Evolutionary conservation across 306 rosid genomes (phyloP).

Genomic region (Morella rubra): DNA sequence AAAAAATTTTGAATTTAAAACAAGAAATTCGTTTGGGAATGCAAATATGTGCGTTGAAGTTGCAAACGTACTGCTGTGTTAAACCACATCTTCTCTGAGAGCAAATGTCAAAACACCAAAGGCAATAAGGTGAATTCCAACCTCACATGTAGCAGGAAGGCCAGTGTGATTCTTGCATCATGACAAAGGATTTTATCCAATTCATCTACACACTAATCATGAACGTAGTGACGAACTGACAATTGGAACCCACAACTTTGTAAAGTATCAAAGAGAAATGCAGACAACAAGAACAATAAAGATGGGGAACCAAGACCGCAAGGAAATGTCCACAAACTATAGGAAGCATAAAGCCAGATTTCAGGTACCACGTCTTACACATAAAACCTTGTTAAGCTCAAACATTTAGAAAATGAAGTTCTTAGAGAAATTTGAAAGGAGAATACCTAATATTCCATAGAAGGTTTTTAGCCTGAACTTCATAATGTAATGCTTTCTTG

Average conservation of each 20-base stretch:
- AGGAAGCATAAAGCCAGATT: neutral
- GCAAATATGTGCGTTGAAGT: neutral
- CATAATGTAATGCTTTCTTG: neutral
- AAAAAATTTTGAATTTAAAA: neutral
- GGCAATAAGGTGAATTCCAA: neutral
- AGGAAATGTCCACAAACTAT: neutral
- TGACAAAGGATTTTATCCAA: neutral
- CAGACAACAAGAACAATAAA: neutral
- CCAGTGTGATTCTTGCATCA: neutral
- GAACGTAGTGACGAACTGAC: neutral
- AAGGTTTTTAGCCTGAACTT: neutral
- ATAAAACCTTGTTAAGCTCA: neutral
- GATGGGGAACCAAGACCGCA: neutral
- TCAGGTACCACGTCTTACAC: neutral
- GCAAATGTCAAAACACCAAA: neutral
- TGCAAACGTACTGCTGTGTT: neutral
- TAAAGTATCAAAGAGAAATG: neutral
- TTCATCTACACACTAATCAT: neutral
- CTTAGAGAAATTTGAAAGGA: neutral
- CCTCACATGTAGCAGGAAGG: neutral
- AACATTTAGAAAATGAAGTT: neutral
- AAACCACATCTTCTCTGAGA: too few species aligned
- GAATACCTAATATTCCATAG: neutral
- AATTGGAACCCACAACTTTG: neutral
- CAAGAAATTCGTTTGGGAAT: neutral